These are phyloP conservation scores for Porogramme epimiltina DNA, from an alignment of 1,284 basidiomycete species.

Conservation along the genomic window DNA sequence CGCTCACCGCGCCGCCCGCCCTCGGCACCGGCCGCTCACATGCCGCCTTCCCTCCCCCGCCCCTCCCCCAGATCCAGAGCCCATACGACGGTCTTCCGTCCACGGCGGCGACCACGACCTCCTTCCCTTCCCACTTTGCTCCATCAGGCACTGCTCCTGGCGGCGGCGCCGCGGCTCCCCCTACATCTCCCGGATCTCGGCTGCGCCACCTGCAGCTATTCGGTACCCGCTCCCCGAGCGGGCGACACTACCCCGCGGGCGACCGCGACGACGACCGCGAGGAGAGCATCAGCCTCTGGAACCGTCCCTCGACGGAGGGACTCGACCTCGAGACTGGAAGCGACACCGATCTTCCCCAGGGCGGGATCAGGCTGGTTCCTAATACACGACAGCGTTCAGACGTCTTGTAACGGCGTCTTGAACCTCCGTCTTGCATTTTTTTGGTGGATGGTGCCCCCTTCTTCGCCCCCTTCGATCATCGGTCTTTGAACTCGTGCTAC, in stretches of 20 bases:
- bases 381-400: slow-evolving; percentile 15
- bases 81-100: slow-evolving; percentile 35
- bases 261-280: slow-evolving; percentile 38
- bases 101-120: slow-evolving; percentile 26
- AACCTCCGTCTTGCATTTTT: too few species aligned
- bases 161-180: too few species aligned
- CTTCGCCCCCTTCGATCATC: too few species aligned
- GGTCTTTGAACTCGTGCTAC: slow-evolving; percentile 3
- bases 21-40: slow-evolving; percentile 13
- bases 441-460: too few species aligned
- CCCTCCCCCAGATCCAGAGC: slow-evolving; percentile 27
- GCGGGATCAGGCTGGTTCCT: slow-evolving; percentile 32
- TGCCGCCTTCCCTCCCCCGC: slow-evolving; percentile 23
- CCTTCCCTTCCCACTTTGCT: slow-evolving; percentile 27
- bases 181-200: slow-evolving; percentile 14
- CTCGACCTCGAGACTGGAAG: slow-evolving; percentile 18
- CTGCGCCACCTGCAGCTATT: slow-evolving; percentile 24
- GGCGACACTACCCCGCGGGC: slow-evolving; percentile 36
- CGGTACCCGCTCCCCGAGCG: slow-evolving; percentile 20
- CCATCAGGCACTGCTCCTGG: slow-evolving; percentile 12
- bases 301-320: slow-evolving; percentile 23
- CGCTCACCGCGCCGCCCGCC: slow-evolving; percentile 35
- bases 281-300: slow-evolving; percentile 41
- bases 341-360: slow-evolving; percentile 19
- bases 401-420: slow-evolving; percentile 3